Evolutionary conservation across 2,329 filamentous ascomycete genomes (phyloP).

Genomic region (Pseudogymnoascus sp.): DNA sequence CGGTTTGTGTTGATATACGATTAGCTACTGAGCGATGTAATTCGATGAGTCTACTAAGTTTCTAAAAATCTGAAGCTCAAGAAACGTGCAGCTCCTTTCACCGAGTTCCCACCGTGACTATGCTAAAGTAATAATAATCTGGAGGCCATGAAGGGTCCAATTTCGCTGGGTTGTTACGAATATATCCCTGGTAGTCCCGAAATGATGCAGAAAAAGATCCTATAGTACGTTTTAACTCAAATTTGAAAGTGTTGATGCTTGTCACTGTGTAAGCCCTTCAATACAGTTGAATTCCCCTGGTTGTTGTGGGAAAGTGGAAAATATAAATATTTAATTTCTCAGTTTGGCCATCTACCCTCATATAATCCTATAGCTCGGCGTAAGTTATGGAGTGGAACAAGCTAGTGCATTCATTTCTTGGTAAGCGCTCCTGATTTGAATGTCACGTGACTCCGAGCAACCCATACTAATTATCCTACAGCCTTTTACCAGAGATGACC

Average conservation of each 20-base stretch:
- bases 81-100: not conserved
- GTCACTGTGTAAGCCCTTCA: not conserved
- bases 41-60: not conserved
- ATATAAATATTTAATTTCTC: not conserved
- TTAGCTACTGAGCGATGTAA: not conserved
- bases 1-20: not conserved
- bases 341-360: not conserved
- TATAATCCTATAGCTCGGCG: not conserved
- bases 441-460: not conserved
- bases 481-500: conserved; percentile 34
- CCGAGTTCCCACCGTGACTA: not conserved
- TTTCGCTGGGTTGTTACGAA: not conserved
- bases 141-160: not conserved
- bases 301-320: not conserved
- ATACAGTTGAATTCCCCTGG: not conserved
- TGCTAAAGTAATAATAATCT: not conserved
- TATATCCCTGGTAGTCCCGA: not conserved
- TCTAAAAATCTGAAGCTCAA: not conserved
- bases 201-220: not conserved
- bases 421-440: conserved; percentile 8
- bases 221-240: not conserved
- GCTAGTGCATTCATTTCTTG: conserved; percentile 32
- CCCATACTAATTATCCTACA: conserved; percentile 15
- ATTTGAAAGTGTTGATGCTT: not conserved
- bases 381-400: conserved; percentile 28